These are phyloP conservation scores for Neotropicomus parvogracilis DNA, from an alignment of 1,284 basidiomycete species.

Conservation along the genomic window DNA sequence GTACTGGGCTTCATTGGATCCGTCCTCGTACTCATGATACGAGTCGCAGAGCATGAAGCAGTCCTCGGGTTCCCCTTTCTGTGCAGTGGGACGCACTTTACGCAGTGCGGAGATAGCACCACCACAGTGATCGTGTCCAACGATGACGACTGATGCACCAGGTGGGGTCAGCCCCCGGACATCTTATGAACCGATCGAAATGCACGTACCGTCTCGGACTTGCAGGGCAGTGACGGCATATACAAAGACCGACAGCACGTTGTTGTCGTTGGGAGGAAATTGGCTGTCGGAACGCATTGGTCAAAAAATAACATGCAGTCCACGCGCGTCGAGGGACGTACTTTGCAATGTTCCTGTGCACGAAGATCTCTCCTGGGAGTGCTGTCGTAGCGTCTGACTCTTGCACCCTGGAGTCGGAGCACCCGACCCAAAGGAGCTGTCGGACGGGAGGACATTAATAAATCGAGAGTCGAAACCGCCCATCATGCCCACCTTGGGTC, in stretches of 20 bases:
- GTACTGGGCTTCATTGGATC: background rate
- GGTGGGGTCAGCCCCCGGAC: background rate
- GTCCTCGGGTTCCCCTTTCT: background rate
- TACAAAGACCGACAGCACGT: conserved; percentile 20
- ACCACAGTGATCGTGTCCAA: conserved; percentile 29
- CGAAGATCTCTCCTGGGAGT: conserved; percentile 49
- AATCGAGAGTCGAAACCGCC: background rate
- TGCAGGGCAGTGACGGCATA: conserved; percentile 17
- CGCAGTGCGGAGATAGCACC: conserved; percentile 21
- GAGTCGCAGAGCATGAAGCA: conserved; percentile 18
- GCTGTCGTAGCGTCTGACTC: conserved; percentile 37
- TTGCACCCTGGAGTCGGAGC: conserved; percentile 48
- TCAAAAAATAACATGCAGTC: background rate
- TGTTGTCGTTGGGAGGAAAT: conserved; percentile 26
- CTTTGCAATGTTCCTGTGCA: conserved; percentile 50
- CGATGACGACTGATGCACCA: conserved; percentile 17
- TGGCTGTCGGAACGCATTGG: conserved; percentile 15
- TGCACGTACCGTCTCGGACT: conserved; percentile 21
- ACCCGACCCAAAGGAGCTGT: conserved; percentile 54
- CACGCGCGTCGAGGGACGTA: conserved; percentile 9
- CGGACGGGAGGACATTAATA: background rate
- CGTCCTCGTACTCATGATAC: conserved; percentile 4
- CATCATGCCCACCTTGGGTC: conserved; percentile 19
- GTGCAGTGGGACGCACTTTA: background rate
- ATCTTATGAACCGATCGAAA: background rate